Conservation (phyloP, 352 stramenopile species). For the Plasmopara viticola region DNA sequence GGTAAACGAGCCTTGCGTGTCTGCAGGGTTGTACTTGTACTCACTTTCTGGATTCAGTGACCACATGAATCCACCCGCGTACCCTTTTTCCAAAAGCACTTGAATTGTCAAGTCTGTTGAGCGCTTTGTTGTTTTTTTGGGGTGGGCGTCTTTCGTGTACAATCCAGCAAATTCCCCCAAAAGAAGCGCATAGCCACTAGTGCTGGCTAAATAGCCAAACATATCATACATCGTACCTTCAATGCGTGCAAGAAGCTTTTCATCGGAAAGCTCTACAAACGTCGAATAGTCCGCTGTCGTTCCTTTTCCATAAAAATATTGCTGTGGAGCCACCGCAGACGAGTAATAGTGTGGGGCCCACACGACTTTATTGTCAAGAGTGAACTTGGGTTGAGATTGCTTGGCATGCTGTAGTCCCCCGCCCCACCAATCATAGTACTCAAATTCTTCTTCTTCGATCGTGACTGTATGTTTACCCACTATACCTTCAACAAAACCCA, state of each 20-base stretch:
- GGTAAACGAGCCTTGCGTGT: conserved; percentile 46
- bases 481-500: conserved; percentile 76
- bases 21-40: conserved; percentile 72
- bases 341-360: conserved; percentile 83
- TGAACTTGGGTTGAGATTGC: conserved; percentile 39
- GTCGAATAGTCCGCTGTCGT: conserved; percentile 40
- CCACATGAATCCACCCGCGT: conserved; percentile 78
- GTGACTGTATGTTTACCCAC: conserved; percentile 39
- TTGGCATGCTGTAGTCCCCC: conserved; percentile 58
- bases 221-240: conserved; percentile 66
- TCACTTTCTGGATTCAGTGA: conserved; percentile 73
- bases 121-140: conserved; percentile 61
- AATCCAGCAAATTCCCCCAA: conserved; percentile 70
- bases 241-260: conserved; percentile 35
- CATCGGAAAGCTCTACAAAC: conserved; percentile 58
- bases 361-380: conserved; percentile 67
- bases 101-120: conserved; percentile 68
- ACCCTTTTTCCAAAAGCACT: conserved; percentile 55
- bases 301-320: conserved; percentile 67
- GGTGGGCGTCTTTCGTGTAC: conserved; percentile 63
- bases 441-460: conserved; percentile 35
- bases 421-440: conserved; percentile 84
- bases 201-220: conserved; percentile 64
- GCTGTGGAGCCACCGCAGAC: conserved; percentile 59
- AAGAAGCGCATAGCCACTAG: conserved; percentile 45